A percentile compares a stretch with the other conserved stretches of the same genome.
Conservation (phyloP, 495 filamentous ascomycete genomes). For the Tuber magnatum region DNA sequence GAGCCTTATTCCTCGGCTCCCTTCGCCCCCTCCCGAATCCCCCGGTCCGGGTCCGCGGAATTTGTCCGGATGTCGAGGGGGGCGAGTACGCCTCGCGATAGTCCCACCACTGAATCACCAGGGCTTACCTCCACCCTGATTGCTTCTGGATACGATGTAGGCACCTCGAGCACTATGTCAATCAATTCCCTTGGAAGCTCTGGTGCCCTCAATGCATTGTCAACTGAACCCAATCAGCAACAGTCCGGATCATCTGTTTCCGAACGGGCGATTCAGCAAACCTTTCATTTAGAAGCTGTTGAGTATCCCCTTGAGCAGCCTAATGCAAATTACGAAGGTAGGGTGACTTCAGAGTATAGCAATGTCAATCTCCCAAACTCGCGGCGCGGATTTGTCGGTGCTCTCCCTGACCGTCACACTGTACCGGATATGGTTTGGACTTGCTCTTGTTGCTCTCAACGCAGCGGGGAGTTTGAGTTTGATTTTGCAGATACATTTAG, state of each 20-base stretch:
- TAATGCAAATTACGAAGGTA: background rate
- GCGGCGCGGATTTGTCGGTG: background rate
- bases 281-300: background rate
- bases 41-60: background rate
- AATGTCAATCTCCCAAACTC: background rate
- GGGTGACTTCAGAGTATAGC: background rate
- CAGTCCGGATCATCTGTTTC: background rate
- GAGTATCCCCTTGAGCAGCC: background rate
- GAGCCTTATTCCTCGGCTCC: background rate
- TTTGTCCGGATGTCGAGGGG: background rate
- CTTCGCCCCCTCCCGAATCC: background rate
- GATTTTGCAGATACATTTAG: background rate
- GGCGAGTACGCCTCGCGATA: too few species aligned
- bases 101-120: background rate
- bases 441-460: too few species aligned
- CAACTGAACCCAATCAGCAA: background rate
- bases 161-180: background rate
- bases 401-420: too few species aligned
- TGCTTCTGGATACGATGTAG: background rate
- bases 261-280: background rate
- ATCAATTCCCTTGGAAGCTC: background rate
- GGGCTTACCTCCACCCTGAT: too few species aligned
- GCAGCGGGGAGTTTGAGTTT: background rate
- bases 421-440: too few species aligned
- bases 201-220: background rate